A percentile compares a stretch with the other conserved stretches of the same genome.
Evolutionary conservation across 2,329 filamentous ascomycete genomes (phyloP).

Genomic region (Huntiella moniliformis): DNA sequence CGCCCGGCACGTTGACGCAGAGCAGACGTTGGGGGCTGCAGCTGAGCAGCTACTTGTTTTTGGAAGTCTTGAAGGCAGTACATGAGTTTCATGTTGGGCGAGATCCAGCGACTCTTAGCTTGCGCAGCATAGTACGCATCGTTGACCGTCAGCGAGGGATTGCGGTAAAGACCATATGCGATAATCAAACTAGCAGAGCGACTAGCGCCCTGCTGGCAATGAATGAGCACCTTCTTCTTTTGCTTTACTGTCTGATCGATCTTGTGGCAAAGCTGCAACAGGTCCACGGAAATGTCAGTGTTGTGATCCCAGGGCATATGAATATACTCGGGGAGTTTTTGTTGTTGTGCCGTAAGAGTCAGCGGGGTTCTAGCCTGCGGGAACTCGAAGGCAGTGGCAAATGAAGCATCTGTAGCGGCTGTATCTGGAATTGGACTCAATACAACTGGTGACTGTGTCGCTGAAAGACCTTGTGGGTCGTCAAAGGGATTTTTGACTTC

Average conservation of each 20-base stretch:
- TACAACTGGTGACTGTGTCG: constrained; percentile 16
- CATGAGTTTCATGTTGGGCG: constrained; percentile 81
- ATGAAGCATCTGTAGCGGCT: constrained; percentile 34
- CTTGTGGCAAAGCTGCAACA: constrained; percentile 54
- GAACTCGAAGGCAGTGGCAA: constrained; percentile 18
- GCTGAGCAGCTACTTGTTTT: constrained; percentile 38
- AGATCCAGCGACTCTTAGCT: constrained; percentile 69
- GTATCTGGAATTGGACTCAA: constrained; percentile 32
- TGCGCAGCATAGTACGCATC: constrained; percentile 71
- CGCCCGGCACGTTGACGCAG: constrained; percentile 31
- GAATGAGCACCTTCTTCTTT: constrained; percentile 62
- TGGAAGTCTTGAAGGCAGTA: constrained; percentile 75
- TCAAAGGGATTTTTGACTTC: constrained; percentile 62
- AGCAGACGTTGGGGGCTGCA: constrained; percentile 25
- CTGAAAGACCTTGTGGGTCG: constrained; percentile 7
- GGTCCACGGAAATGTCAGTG: constrained; percentile 62
- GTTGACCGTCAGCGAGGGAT: constrained; percentile 58
- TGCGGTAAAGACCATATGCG: constrained; percentile 65
- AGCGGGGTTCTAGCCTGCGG: constrained; percentile 18
- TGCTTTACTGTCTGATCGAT: constrained; percentile 55
- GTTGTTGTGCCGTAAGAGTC: constrained; percentile 30
- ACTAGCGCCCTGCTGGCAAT: constrained; percentile 75
- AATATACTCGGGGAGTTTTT: constrained; percentile 52
- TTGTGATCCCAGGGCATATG: constrained; percentile 82
- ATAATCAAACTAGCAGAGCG: constrained; percentile 74